phyloP scores from a whole-genome alignment of 768 basidiomycete species.

The Amyloporia xantha region DNA sequence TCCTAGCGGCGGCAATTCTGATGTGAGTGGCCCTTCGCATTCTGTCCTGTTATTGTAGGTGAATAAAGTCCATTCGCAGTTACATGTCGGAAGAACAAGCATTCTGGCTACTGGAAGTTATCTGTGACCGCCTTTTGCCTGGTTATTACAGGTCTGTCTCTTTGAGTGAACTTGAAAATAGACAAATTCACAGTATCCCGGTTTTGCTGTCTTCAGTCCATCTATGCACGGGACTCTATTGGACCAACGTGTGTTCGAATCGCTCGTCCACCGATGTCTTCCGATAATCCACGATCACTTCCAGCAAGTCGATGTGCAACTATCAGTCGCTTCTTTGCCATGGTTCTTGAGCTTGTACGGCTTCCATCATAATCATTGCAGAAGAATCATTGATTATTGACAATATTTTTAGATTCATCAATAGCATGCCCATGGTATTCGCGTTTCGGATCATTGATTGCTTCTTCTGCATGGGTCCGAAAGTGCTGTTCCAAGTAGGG shows the following conservation, averaged over 20 bases:
- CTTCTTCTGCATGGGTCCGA: conserved; percentile 98
- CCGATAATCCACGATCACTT: conserved; percentile 96
- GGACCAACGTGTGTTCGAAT: conserved; percentile 98
- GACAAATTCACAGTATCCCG: too few relatives aligned
- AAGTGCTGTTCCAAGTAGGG: conserved; percentile 98
- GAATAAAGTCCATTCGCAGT: conserved; percentile 34
- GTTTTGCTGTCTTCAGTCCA: too few relatives aligned
- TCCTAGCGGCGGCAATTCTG: conserved; percentile 89
- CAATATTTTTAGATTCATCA: conserved; percentile 56
- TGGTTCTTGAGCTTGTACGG: conserved; percentile 97
- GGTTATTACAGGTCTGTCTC: conserved; percentile 97
- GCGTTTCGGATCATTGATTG: conserved; percentile 97
- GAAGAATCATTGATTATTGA: conserved; percentile 4
- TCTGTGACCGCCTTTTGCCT: conserved; percentile 90
- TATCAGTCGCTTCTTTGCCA: conserved; percentile 93
- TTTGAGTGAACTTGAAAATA: neutral
- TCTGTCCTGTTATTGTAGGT: neutral
- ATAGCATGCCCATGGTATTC: conserved; percentile 96
- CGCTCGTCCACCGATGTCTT: conserved; percentile 81
- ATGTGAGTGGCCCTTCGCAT: conserved; percentile 46
- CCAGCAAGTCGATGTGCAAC: conserved; percentile 83
- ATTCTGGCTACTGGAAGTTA: conserved; percentile 93
- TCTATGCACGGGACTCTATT: conserved; percentile 98
- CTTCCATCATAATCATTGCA: conserved; percentile 16
- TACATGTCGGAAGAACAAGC: conserved; percentile 99